Evolutionary conservation across 306 rosid species (phyloP).

Genomic region (Sicyos baderoa): DNA sequence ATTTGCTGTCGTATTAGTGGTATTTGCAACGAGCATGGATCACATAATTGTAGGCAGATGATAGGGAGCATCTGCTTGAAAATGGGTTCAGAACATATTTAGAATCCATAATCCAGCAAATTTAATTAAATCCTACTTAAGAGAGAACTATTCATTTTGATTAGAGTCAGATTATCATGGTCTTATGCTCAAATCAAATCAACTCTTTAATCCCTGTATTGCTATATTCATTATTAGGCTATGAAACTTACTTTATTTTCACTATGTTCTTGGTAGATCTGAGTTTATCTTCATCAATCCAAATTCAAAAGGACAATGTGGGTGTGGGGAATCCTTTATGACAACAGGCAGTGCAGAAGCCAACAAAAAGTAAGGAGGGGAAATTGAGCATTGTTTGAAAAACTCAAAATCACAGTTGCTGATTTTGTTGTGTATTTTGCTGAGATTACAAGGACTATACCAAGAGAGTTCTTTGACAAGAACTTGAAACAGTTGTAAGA

Average conservation of each 20-base stretch:
- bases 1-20: background rate
- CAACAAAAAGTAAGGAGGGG: slow-evolving; percentile 24
- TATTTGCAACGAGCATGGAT: background rate
- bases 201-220: too few species aligned
- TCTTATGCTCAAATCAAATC: background rate
- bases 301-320: slow-evolving; percentile 93
- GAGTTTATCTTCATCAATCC: slow-evolving; percentile 90
- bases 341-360: slow-evolving; percentile 45
- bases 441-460: background rate
- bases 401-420: background rate
- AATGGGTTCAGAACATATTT: background rate
- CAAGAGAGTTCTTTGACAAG: background rate
- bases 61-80: background rate
- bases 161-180: too few species aligned
- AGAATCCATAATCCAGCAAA: slow-evolving; percentile 11
- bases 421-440: slow-evolving; percentile 8
- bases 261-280: slow-evolving; percentile 39
- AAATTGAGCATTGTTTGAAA: background rate
- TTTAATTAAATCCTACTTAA: background rate
- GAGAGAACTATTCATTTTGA: background rate
- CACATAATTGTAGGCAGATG: background rate
- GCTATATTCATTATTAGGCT: too few species aligned
- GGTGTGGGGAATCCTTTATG: slow-evolving; percentile 92
- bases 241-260: too few species aligned
- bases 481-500: slow-evolving; percentile 12